A percentile compares a stretch with the other conserved stretches of the same genome.
Evolutionary conservation across 1,284 basidiomycete species (phyloP).

Genomic region (Nidula niveotomentosa): DNA sequence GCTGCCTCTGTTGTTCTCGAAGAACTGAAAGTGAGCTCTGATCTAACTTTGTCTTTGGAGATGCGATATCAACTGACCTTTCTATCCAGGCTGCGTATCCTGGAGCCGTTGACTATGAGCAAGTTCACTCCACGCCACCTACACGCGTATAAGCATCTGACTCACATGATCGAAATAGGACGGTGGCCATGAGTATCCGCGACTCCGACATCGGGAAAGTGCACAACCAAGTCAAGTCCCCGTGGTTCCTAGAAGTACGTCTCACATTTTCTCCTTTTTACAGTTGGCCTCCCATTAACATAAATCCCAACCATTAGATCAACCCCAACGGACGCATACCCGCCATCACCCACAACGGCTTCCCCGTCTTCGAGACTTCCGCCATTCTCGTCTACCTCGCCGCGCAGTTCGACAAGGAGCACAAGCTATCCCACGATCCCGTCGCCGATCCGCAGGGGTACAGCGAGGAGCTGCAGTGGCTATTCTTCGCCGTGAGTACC

Average conservation of each 20-base stretch:
- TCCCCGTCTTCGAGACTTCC: slow-evolving; percentile 66
- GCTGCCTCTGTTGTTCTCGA: slow-evolving; percentile 64
- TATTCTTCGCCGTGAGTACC: slow-evolving; percentile 65
- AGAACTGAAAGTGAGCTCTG: slow-evolving; percentile 58
- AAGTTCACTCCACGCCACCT: background rate
- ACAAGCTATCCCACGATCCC: slow-evolving; percentile 54
- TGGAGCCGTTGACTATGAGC: background rate
- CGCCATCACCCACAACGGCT: slow-evolving; percentile 46
- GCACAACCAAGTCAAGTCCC: slow-evolving; percentile 13
- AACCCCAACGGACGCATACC: slow-evolving; percentile 70
- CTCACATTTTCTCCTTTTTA: background rate
- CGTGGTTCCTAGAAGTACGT: slow-evolving; percentile 49
- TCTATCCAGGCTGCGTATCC: background rate
- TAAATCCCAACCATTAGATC: slow-evolving; percentile 33
- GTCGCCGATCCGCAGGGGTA: slow-evolving; percentile 42
- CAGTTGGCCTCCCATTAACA: background rate
- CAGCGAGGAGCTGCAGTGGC: slow-evolving; percentile 74
- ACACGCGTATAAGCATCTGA: background rate
- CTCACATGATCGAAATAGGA: background rate
- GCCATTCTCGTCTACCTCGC: slow-evolving; percentile 68
- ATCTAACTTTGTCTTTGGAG: background rate
- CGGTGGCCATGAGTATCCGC: background rate
- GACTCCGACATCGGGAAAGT: background rate
- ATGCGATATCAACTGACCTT: background rate
- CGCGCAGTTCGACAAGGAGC: slow-evolving; percentile 58